Evolutionary conservation across 192 early-diverging fungal genomes (phyloP).

Genomic region (Paraglomus brasilianum): DNA sequence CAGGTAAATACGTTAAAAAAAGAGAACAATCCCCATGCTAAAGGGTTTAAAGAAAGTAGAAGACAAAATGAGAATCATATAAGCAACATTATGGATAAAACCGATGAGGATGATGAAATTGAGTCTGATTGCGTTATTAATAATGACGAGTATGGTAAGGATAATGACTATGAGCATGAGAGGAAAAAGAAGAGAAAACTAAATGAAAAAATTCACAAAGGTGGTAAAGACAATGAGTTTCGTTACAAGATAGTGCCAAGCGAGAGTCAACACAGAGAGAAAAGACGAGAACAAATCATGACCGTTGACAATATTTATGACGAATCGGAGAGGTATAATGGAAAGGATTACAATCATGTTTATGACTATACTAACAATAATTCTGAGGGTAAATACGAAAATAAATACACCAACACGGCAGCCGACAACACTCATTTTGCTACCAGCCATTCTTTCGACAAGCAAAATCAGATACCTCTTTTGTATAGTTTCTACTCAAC

Average conservation of each 20-base stretch:
- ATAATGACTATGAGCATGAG: constrained; percentile 29
- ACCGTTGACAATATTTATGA: neutral
- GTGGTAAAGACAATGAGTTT: too few species aligned
- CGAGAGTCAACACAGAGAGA: neutral
- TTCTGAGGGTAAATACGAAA: too few species aligned
- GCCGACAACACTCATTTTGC: too few species aligned
- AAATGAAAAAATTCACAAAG: neutral
- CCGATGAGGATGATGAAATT: constrained; percentile 4
- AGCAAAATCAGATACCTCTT: too few species aligned
- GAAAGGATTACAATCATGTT: constrained; percentile 7
- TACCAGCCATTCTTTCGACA: too few species aligned
- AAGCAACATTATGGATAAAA: constrained; percentile 29
- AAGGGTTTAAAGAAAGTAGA: constrained; percentile 46
- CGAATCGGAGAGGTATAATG: constrained; percentile 1
- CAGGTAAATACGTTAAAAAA: constrained; percentile 58
- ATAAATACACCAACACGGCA: too few species aligned
- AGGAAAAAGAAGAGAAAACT: constrained; percentile 16
- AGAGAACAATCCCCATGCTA: constrained; percentile 59
- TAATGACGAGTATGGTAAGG: constrained; percentile 10
- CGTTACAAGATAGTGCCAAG: too few species aligned
- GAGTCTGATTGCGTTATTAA: neutral
- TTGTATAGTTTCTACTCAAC: too few species aligned
- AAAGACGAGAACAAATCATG: constrained; percentile 13
- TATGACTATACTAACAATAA: neutral
- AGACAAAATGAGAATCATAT: constrained; percentile 10